A percentile compares a stretch with the other conserved stretches of the same genome.
Conservation (phyloP, 768 basidiomycete genomes). For the Tricholoma bakamatsutake region DNA sequence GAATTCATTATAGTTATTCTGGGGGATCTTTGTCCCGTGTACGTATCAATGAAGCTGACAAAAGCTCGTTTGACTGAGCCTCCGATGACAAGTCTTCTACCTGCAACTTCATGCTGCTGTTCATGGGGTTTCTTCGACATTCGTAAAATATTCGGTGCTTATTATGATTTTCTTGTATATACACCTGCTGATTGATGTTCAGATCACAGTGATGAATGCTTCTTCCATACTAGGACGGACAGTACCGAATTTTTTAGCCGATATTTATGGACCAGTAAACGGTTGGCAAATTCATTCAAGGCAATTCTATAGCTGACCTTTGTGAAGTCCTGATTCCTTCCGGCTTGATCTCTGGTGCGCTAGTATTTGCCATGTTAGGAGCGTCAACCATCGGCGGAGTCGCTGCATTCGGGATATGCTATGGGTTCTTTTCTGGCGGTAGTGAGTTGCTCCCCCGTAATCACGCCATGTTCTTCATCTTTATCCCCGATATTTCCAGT, state of each 20-base stretch:
- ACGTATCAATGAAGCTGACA: slow-evolving; percentile 11
- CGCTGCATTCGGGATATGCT: slow-evolving; percentile 39
- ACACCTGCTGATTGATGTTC: not conserved
- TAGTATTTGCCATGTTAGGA: slow-evolving; percentile 48
- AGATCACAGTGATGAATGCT: slow-evolving; percentile 47
- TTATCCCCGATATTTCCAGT: slow-evolving; percentile 19
- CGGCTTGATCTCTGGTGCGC: slow-evolving; percentile 32
- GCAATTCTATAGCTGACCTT: not conserved
- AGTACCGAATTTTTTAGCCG: slow-evolving; percentile 49
- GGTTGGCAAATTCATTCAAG: slow-evolving; percentile 22
- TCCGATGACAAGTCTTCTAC: slow-evolving; percentile 37
- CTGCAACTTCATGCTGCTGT: slow-evolving; percentile 41
- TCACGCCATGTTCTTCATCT: not conserved
- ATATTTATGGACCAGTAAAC: slow-evolving; percentile 44
- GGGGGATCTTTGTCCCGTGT: slow-evolving; percentile 49
- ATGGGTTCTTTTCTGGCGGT: slow-evolving; percentile 53
- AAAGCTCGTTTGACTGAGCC: not conserved
- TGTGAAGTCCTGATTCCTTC: slow-evolving; percentile 37
- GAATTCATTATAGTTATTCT: slow-evolving; percentile 29
- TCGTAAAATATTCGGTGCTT: slow-evolving; percentile 41
- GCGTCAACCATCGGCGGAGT: slow-evolving; percentile 36
- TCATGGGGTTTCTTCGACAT: slow-evolving; percentile 29
- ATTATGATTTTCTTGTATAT: slow-evolving; percentile 11
- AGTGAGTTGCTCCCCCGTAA: slow-evolving; percentile 24
- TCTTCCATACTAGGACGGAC: slow-evolving; percentile 54